phyloP scores from a whole-genome alignment of 768 basidiomycete species.

The Nidula microcarpa region DNA sequence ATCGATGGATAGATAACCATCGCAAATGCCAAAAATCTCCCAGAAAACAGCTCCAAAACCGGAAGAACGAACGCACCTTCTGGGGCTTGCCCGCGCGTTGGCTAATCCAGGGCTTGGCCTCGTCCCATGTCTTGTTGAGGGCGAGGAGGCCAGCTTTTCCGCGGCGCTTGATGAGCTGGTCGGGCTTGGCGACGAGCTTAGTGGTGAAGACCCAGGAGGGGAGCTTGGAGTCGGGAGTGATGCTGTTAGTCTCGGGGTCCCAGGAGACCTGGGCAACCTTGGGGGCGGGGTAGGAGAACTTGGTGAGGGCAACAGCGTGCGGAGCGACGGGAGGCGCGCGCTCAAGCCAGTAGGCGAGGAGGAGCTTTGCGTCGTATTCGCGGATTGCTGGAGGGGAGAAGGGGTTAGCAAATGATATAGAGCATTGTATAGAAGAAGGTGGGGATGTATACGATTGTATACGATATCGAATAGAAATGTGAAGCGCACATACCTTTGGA shows the following conservation, averaged over 20 bases:
- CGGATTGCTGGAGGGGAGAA: constrained; percentile 54
- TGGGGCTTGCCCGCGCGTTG: constrained; percentile 90
- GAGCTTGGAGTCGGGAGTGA: constrained; percentile 51
- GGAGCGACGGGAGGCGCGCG: constrained; percentile 79
- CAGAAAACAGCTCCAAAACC: constrained; percentile 2
- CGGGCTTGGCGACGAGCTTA: constrained; percentile 94
- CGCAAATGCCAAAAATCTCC: background rate
- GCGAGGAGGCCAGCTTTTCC: constrained; percentile 96
- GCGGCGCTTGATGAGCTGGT: constrained; percentile 99
- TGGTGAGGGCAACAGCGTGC: constrained; percentile 48
- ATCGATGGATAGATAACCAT: constrained; percentile 11
- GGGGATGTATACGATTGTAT: background rate
- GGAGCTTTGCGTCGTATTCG: constrained; percentile 98
- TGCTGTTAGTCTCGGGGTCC: constrained; percentile 63
- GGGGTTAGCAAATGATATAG: background rate
- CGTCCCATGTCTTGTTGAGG: constrained; percentile 90
- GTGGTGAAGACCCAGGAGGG: constrained; percentile 80
- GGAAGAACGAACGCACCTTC: constrained; percentile 51
- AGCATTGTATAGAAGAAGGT: too few species aligned
- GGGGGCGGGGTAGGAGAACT: constrained; percentile 62
- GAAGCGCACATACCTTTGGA: background rate
- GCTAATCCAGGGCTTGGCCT: constrained; percentile 83
- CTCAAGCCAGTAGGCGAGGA: constrained; percentile 96
- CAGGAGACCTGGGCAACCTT: constrained; percentile 87
- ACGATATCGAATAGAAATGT: background rate